A percentile compares a stretch with the other conserved stretches of the same genome.
Evolutionary conservation across 208 protist species (phyloP).

Genomic region (Trichomonas vaginalis): DNA sequence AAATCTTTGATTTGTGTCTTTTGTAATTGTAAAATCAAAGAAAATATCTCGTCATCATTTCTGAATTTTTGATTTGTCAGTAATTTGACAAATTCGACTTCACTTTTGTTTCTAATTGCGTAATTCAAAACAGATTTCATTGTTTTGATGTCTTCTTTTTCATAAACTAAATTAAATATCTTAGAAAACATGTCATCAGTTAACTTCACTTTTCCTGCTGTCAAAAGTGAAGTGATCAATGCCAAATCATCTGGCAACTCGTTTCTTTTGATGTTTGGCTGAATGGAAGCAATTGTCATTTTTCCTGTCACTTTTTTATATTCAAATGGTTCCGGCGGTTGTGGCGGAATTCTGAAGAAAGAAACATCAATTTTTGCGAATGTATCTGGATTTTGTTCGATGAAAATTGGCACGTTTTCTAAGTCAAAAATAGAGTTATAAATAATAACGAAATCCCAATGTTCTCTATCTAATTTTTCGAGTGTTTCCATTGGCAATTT

Average conservation of each 20-base stretch:
- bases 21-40: neutral
- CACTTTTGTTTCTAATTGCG: neutral
- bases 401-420: neutral
- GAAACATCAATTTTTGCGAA: neutral
- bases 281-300: neutral
- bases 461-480: neutral
- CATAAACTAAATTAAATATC: neutral
- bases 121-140: neutral
- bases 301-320: neutral
- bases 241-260: neutral
- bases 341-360: neutral
- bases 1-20: neutral
- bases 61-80: neutral
- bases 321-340: neutral
- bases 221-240: neutral
- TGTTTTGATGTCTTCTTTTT: neutral
- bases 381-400: neutral
- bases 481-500: neutral
- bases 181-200: neutral
- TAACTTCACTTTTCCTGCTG: neutral
- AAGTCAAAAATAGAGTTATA: neutral
- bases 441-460: neutral
- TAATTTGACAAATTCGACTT: neutral
- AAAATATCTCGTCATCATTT: neutral
- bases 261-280: neutral